These are phyloP conservation scores for Tremella fuciformis DNA, from an alignment of 768 basidiomycete genomes.

Conservation along the genomic window DNA sequence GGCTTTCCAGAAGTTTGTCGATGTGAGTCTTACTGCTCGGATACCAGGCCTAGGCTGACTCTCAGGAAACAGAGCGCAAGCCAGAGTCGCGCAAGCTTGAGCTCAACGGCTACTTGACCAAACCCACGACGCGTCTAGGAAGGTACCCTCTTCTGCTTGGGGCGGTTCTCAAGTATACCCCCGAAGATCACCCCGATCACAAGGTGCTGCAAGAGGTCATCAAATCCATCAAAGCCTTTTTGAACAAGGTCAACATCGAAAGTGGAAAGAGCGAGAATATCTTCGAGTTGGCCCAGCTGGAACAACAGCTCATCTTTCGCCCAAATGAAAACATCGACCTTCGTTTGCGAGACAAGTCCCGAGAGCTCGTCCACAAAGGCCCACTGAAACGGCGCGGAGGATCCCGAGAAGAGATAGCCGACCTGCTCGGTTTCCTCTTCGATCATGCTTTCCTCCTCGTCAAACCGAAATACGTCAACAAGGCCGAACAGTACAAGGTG, in stretches of 20 bases:
- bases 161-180: conserved; percentile 86
- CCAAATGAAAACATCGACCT: conserved; percentile 89
- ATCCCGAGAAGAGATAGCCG: conserved; percentile 69
- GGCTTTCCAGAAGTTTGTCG: conserved; percentile 90
- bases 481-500: conserved; percentile 87
- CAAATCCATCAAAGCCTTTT: conserved; percentile 71
- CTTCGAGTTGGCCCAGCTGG: conserved; percentile 90
- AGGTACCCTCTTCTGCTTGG: conserved; percentile 90
- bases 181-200: conserved; percentile 86
- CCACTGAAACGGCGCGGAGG: conserved; percentile 78
- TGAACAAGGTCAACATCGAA: conserved; percentile 84
- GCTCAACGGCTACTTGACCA: conserved; percentile 94
- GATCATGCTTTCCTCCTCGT: conserved; percentile 95
- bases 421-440: conserved; percentile 89
- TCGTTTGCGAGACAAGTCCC: conserved; percentile 76
- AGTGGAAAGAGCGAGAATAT: conserved; percentile 94
- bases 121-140: conserved; percentile 96
- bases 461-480: conserved; percentile 71
- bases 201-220: conserved; percentile 71
- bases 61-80: conserved; percentile 78
- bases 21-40: conserved; percentile 59
- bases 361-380: conserved; percentile 90
- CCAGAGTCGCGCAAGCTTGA: conserved; percentile 96
- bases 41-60: conserved; percentile 4
- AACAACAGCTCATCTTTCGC: conserved; percentile 83